Percentiles rank a stretch among this genome's conserved stretches.
Conservation (phyloP, 139 green algal genomes). For the Coccomyxa sp. region DNA sequence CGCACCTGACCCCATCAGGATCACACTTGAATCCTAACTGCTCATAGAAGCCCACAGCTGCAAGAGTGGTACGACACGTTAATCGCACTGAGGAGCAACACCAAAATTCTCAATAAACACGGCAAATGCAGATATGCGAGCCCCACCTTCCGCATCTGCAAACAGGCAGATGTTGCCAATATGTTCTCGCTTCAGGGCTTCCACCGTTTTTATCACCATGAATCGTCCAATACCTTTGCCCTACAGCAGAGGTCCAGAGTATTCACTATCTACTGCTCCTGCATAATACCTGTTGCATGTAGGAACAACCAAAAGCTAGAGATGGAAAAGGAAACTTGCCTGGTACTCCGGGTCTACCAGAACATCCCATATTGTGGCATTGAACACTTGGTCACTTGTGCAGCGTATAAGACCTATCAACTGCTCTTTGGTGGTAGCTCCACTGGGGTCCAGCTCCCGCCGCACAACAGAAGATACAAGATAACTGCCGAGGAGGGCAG, state of each 20-base stretch:
- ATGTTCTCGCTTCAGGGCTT: slow-evolving; percentile 77
- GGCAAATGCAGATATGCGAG: not conserved
- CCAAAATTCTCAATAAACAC: no score
- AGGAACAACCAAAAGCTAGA: not conserved
- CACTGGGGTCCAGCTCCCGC: not conserved
- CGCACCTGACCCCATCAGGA: slow-evolving; percentile 83
- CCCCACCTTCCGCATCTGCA: slow-evolving; percentile 69
- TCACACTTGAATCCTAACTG: slow-evolving; percentile 89
- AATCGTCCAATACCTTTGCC: slow-evolving; percentile 88
- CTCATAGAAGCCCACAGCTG: slow-evolving; percentile 84
- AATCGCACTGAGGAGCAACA: not conserved
- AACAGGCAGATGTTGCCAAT: slow-evolving; percentile 98
- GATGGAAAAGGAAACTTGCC: slow-evolving; percentile 18
- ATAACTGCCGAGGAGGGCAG: slow-evolving; percentile 85
- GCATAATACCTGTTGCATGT: not conserved
- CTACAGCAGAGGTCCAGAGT: slow-evolving; percentile 1
- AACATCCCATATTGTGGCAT: slow-evolving; percentile 98
- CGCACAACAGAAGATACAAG: slow-evolving; percentile 76
- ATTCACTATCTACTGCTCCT: not conserved
- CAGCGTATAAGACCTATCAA: slow-evolving; percentile 65
- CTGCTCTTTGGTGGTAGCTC: not conserved
- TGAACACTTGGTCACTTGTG: slow-evolving; percentile 94
- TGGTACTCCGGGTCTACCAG: slow-evolving; percentile 92
- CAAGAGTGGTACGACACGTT: not conserved
- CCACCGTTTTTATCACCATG: slow-evolving; percentile 87